These are phyloP conservation scores for Phyllosticta citriasiana DNA, from an alignment of 2,329 filamentous ascomycete species.

Conservation along the genomic window DNA sequence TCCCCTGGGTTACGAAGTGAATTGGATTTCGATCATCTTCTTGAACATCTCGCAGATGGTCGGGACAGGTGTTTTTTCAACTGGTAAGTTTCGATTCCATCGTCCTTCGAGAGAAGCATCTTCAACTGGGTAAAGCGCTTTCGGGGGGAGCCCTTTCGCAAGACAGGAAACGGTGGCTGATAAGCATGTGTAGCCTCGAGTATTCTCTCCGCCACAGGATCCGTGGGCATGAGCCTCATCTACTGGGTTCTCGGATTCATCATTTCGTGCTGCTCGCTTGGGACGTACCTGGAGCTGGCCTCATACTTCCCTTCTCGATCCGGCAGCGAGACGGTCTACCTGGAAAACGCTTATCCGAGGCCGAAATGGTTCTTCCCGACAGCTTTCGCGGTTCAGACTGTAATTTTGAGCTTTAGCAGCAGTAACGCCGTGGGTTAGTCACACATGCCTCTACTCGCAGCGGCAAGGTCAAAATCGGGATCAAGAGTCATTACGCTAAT, in stretches of 20 bases:
- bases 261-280: constrained; percentile 45
- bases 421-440: constrained; percentile 49
- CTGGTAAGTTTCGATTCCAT: constrained; percentile 37
- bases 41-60: constrained; percentile 55
- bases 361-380: constrained; percentile 54
- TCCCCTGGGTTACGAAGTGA: constrained; percentile 51
- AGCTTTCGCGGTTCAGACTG: constrained; percentile 34
- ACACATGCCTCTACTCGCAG: too few relatives aligned
- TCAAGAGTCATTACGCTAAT: constrained; percentile 12
- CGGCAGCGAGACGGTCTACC: constrained; percentile 56
- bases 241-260: constrained; percentile 57
- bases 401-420: constrained; percentile 55
- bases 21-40: constrained; percentile 47
- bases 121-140: too few relatives aligned
- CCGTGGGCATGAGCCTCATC: constrained; percentile 51
- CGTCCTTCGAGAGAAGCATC: too few relatives aligned
- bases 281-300: constrained; percentile 54
- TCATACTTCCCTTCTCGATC: constrained; percentile 58
- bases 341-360: constrained; percentile 57
- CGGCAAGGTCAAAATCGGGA: too few relatives aligned
- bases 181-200: constrained; percentile 36
- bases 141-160: neutral
- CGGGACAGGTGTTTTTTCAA: constrained; percentile 55
- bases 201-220: constrained; percentile 51
- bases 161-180: neutral